Conservation (phyloP, 441 rosid genomes). For the Pelargonium citronellum region DNA sequence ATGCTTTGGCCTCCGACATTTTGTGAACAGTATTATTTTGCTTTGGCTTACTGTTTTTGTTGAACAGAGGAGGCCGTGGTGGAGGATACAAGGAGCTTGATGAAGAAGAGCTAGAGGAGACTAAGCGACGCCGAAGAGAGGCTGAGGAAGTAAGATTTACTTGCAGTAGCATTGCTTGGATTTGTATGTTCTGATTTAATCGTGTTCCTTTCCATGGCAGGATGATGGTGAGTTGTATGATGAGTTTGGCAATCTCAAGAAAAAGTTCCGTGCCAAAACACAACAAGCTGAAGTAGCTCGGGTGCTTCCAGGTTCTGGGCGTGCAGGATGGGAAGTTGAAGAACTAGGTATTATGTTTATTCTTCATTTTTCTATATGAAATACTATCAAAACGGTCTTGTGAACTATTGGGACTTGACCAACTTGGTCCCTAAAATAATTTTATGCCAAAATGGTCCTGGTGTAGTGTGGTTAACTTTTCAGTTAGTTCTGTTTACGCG, state of each 20-base stretch:
- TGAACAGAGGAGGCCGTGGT: conserved; percentile 85
- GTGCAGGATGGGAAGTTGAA: conserved; percentile 98
- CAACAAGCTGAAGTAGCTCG: conserved; percentile 63
- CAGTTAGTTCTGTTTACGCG: too few species aligned
- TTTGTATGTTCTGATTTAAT: conserved; percentile 19
- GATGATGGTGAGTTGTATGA: conserved; percentile 97
- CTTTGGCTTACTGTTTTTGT: conserved; percentile 14
- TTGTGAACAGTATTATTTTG: neutral
- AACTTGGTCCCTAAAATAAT: too few species aligned
- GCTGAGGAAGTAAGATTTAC: conserved; percentile 65
- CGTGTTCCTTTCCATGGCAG: conserved; percentile 32
- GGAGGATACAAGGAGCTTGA: conserved; percentile 98
- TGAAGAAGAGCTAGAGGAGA: conserved; percentile 96
- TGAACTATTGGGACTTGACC: neutral
- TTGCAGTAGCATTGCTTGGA: conserved; percentile 16
- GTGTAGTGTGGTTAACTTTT: too few species aligned
- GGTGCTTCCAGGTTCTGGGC: conserved; percentile 70
- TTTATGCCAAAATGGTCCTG: too few species aligned
- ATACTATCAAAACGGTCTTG: neutral
- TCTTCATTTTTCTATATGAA: neutral
- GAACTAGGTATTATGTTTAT: conserved; percentile 52
- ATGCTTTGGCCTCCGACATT: neutral
- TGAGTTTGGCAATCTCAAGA: conserved; percentile 95
- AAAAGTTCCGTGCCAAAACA: conserved; percentile 82
- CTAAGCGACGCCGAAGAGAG: conserved; percentile 77